phyloP scores from a whole-genome alignment of 1,284 basidiomycete genomes.

The Cutaneotrichosporon spelunceum region DNA sequence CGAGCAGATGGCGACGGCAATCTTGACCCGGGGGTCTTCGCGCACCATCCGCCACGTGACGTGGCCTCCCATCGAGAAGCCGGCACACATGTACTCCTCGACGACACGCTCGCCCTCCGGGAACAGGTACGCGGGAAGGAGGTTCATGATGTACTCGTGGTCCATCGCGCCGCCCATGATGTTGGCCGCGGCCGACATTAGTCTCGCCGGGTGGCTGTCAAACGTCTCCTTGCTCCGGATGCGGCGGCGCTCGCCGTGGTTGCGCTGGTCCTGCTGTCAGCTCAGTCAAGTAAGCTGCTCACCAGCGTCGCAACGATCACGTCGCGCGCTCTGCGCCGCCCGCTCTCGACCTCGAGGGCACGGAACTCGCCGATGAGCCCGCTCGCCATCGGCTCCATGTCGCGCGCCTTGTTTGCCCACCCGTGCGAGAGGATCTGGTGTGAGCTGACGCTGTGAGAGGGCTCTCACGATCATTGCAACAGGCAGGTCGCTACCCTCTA shows the following conservation, averaged over 20 bases:
- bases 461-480: slow-evolving; percentile 34
- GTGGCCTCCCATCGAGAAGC: slow-evolving; percentile 55
- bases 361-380: slow-evolving; percentile 38
- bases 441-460: not conserved
- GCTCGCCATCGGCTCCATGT: slow-evolving; percentile 37
- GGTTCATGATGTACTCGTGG: slow-evolving; percentile 75
- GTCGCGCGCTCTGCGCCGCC: slow-evolving; percentile 30
- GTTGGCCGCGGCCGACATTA: slow-evolving; percentile 13
- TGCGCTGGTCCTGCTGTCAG: slow-evolving; percentile 65
- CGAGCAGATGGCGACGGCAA: slow-evolving; percentile 21
- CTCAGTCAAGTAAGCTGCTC: slow-evolving; percentile 4
- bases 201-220: slow-evolving; percentile 62
- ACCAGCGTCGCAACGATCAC: slow-evolving; percentile 49
- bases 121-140: slow-evolving; percentile 73
- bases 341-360: slow-evolving; percentile 10
- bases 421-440: slow-evolving; percentile 21
- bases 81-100: slow-evolving; percentile 61
- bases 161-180: slow-evolving; percentile 52
- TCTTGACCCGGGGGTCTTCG: slow-evolving; percentile 32
- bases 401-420: slow-evolving; percentile 21
- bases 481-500: slow-evolving; percentile 27
- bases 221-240: slow-evolving; percentile 59
- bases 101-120: slow-evolving; percentile 65
- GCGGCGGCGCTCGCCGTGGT: slow-evolving; percentile 59
- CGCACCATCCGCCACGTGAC: slow-evolving; percentile 20